Base-by-base conservation (phyloP, 495 filamentous ascomycete genomes). In the Pyrenopolyporus hunteri region DNA sequence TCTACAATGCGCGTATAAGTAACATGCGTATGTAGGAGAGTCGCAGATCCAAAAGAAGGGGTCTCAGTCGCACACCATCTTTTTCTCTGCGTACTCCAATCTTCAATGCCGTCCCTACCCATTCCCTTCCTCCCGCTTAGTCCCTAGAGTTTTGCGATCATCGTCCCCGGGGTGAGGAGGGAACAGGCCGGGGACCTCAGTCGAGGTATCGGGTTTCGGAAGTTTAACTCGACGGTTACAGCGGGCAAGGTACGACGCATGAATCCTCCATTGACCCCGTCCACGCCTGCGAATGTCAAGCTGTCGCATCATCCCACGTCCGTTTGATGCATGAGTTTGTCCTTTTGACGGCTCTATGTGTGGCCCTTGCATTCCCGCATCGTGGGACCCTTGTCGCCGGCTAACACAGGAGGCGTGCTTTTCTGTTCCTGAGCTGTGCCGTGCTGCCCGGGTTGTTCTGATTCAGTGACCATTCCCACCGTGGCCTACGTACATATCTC, bases 181-280 rank as follows among this genome's bases (percentile, higher is more conserved):
- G 17, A 40, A n/a, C n/a, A n/a, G n/a, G n/a, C n/a, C 7, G n/a
- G 26, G 42, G 26, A 57, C 26, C 52, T 61, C 50, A 11, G 17
- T 39, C 10, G 44, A 60, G 52, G 39, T 33, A 40, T 56, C 57
- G 57, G 57, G 57, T 33, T 61, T 66, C 51, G 51, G 57, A 61
- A 51, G 35, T 61, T 56, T 57, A 66, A 53, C 33, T 61, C 63
- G 52, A 66, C 63, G 39, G 63, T 45, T 66, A 47, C 51, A 60
- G 51, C 39, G 46, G n/a, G 42, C 57, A 61, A 66, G 57, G 55
- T 56, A 55, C 44, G 42, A 55, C 44, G 42, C 43, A 20, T 2
- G 28, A 33, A 31, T 60, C n/a, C 45, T 51, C 46, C 33, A 48
- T 48, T 35, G 45, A 51, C 32, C 61, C 54, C 55, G 43, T 59